Percentiles rank a stretch among this genome's conserved stretches.
Conservation (phyloP, 208 protist genomes). For the Leishmania major region DNA sequence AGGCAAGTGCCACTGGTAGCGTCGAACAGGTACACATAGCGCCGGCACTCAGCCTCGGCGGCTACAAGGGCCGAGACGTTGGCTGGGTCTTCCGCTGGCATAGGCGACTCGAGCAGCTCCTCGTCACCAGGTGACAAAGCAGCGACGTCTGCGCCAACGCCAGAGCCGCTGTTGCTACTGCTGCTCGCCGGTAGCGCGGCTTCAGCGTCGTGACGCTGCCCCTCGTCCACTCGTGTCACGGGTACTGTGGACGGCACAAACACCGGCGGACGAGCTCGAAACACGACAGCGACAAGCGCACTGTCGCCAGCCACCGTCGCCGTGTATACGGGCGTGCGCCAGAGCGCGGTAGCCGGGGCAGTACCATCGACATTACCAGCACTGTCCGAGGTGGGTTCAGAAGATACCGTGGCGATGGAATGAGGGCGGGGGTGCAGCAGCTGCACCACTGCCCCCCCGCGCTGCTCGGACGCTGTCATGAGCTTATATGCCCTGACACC, state of each 20-base stretch:
- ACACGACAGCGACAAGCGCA: conserved; percentile 58
- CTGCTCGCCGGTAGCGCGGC: neutral
- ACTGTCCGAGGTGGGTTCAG: neutral
- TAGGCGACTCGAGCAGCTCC: neutral
- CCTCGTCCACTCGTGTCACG: neutral
- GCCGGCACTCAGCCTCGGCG: conserved; percentile 26
- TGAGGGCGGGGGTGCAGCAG: neutral
- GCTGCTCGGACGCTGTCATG: neutral
- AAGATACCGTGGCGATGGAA: neutral
- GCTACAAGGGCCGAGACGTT: conserved; percentile 9
- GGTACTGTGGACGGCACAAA: conserved; percentile 13
- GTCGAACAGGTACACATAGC: conserved; percentile 62
- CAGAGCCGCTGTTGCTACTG: neutral
- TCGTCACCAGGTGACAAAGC: neutral
- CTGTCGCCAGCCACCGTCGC: conserved; percentile 56
- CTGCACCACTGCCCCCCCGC: neutral
- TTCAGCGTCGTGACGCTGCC: neutral
- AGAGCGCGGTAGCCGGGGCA: conserved; percentile 14
- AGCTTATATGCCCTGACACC: conserved; percentile 19
- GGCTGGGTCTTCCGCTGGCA: neutral
- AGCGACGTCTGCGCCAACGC: neutral
- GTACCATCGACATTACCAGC: neutral
- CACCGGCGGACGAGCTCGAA: conserved; percentile 29
- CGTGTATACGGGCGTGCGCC: conserved; percentile 40
- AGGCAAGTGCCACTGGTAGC: conserved; percentile 31